Evolutionary conservation across 2,329 filamentous ascomycete species (phyloP).

Genomic region (Colletotrichum horii): DNA sequence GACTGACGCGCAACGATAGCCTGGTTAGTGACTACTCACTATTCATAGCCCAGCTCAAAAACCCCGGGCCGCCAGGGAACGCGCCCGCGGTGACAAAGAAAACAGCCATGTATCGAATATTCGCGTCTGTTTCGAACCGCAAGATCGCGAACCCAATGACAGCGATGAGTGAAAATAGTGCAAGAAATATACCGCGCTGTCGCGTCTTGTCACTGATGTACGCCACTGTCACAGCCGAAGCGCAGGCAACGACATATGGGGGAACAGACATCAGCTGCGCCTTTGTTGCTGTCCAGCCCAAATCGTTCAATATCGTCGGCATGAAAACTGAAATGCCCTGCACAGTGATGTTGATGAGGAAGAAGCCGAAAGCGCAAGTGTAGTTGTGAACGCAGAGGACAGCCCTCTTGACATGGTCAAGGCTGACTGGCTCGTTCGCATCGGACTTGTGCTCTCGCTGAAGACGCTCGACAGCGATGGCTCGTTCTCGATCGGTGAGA

Average conservation of each 20-base stretch:
- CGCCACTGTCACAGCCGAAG: slow-evolving; percentile 42
- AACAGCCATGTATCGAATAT: slow-evolving; percentile 57
- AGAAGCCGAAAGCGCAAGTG: slow-evolving; percentile 62
- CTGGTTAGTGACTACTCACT: slow-evolving; percentile 36
- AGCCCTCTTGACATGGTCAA: slow-evolving; percentile 54
- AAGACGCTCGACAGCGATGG: slow-evolving; percentile 58
- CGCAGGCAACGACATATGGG: slow-evolving; percentile 45
- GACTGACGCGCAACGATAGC: neutral
- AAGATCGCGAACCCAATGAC: slow-evolving; percentile 58
- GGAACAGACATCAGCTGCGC: slow-evolving; percentile 51
- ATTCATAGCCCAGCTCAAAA: slow-evolving; percentile 64
- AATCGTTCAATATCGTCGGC: slow-evolving; percentile 50
- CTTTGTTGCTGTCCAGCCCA: slow-evolving; percentile 42
- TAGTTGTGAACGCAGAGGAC: slow-evolving; percentile 64
- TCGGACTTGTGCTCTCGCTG: slow-evolving; percentile 51
- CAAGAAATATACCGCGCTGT: slow-evolving; percentile 46
- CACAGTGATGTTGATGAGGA: slow-evolving; percentile 65
- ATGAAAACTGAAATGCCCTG: slow-evolving; percentile 57
- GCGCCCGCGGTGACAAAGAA: slow-evolving; percentile 61
- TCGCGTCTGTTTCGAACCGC: slow-evolving; percentile 44
- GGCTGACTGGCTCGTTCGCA: slow-evolving; percentile 50
- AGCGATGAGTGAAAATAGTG: slow-evolving; percentile 43
- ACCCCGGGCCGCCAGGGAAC: slow-evolving; percentile 63
- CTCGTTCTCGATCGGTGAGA: slow-evolving; percentile 56
- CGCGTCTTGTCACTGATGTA: slow-evolving; percentile 42